A percentile compares a stretch with the other conserved stretches of the same genome.
Evolutionary conservation across 345 rosid genomes (phyloP).

Genomic region (Euphorbia tirucalli): DNA sequence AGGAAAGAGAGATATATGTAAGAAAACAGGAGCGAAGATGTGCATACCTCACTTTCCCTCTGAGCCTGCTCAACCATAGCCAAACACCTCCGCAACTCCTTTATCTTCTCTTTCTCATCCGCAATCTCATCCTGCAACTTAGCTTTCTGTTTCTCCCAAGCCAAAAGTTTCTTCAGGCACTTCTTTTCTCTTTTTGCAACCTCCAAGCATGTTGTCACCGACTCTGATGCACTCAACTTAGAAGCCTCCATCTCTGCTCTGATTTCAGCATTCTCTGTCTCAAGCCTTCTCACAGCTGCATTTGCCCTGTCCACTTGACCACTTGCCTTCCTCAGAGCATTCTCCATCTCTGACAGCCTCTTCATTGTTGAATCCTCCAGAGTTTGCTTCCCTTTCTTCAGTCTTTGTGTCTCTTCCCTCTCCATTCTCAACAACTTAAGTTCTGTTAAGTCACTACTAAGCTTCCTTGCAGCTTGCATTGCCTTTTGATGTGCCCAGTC

Average conservation of each 20-base stretch:
- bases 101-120: slow-evolving; percentile 65
- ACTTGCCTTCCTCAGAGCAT: slow-evolving; percentile 76
- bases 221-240: slow-evolving; percentile 87
- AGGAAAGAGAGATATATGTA: too few species aligned
- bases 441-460: slow-evolving; percentile 74
- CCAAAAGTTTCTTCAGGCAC: slow-evolving; percentile 69
- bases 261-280: slow-evolving; percentile 86
- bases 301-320: slow-evolving; percentile 74
- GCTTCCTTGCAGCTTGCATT: slow-evolving; percentile 92
- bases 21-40: slow-evolving; percentile 11
- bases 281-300: slow-evolving; percentile 69
- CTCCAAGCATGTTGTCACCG: slow-evolving; percentile 63
- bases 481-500: slow-evolving; percentile 99
- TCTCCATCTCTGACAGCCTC: slow-evolving; percentile 77
- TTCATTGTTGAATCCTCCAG: slow-evolving; percentile 77
- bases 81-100: slow-evolving; percentile 53
- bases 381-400: slow-evolving; percentile 84
- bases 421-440: slow-evolving; percentile 76
- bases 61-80: slow-evolving; percentile 46
- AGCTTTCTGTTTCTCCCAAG: slow-evolving; percentile 78
- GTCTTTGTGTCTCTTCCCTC: slow-evolving; percentile 74
- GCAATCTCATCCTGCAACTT: slow-evolving; percentile 78
- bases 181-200: slow-evolving; percentile 80
- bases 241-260: slow-evolving; percentile 93
- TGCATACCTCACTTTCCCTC: slow-evolving; percentile 73